phyloP scores from a whole-genome alignment of 2,329 filamentous ascomycete species.

The Didymella lethalis region DNA sequence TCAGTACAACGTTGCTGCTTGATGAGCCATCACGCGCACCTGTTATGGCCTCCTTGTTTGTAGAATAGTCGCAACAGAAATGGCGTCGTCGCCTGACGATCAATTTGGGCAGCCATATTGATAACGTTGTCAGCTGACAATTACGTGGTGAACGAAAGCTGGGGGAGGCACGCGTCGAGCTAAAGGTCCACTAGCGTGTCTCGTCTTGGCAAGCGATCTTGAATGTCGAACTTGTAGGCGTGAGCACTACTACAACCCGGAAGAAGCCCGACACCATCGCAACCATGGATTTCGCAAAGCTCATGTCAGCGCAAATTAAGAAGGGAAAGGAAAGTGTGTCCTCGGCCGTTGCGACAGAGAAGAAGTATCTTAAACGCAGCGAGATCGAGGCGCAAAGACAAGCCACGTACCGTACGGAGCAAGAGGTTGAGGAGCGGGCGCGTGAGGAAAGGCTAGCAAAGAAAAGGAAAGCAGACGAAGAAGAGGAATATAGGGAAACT shows the following conservation, averaged over 20 bases:
- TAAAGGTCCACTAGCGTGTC: constrained; percentile 33
- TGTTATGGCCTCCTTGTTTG: constrained; percentile 74
- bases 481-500: constrained; percentile 73
- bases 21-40: constrained; percentile 52
- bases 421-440: constrained; percentile 75
- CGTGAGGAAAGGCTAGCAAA: constrained; percentile 73
- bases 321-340: constrained; percentile 70
- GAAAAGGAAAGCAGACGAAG: constrained; percentile 91
- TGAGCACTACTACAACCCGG: background rate
- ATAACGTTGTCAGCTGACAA: constrained; percentile 6
- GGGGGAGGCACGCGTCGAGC: constrained; percentile 14
- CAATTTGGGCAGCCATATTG: constrained; percentile 56
- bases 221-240: background rate
- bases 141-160: background rate
- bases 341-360: constrained; percentile 41
- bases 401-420: constrained; percentile 81
- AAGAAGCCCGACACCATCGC: background rate
- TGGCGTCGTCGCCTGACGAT: constrained; percentile 76
- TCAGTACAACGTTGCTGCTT: background rate
- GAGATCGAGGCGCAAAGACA: constrained; percentile 85
- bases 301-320: constrained; percentile 93
- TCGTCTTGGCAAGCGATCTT: constrained; percentile 20
- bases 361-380: constrained; percentile 83
- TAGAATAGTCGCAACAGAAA: constrained; percentile 90
- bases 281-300: constrained; percentile 89